These are phyloP conservation scores for Comarum palustre DNA, from an alignment of 306 rosid species.

Conservation along the genomic window DNA sequence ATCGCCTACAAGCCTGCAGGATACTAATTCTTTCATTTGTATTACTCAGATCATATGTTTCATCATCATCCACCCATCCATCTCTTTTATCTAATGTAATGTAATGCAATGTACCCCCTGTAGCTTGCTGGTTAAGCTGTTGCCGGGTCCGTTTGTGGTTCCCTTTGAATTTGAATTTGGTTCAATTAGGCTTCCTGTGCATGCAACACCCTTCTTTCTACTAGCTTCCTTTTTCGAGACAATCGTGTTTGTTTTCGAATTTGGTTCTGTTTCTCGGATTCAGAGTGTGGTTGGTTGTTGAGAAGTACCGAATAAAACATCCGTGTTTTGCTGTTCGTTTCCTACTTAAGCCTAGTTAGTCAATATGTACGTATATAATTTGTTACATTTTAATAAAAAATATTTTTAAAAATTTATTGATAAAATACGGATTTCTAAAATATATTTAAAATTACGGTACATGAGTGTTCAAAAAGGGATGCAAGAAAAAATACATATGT, in stretches of 20 bases:
- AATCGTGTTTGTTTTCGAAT: conserved; percentile 11
- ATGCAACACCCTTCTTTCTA: background rate
- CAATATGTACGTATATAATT: too few species aligned
- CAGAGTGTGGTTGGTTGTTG: background rate
- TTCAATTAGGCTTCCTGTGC: conserved; percentile 6
- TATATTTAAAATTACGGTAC: too few species aligned
- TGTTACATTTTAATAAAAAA: too few species aligned
- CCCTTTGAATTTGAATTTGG: background rate
- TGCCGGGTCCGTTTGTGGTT: background rate
- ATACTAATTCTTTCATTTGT: background rate
- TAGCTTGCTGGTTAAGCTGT: background rate
- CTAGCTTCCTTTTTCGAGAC: conserved; percentile 11
- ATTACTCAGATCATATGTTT: background rate
- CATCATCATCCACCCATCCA: too few species aligned
- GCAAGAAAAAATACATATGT: too few species aligned
- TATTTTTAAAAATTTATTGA: too few species aligned
- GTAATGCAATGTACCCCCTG: background rate
- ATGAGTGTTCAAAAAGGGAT: too few species aligned
- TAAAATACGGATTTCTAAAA: too few species aligned
- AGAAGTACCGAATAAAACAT: conserved; percentile 1
- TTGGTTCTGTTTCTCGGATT: conserved; percentile 13
- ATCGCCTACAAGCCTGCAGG: conserved; percentile 52
- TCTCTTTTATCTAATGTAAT: background rate
- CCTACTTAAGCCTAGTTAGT: too few species aligned
- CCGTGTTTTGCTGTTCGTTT: background rate